A percentile compares a stretch with the other conserved stretches of the same genome.
Conservation (phyloP, 805 yeast species). For the Torulaspora gathmanii region DNA sequence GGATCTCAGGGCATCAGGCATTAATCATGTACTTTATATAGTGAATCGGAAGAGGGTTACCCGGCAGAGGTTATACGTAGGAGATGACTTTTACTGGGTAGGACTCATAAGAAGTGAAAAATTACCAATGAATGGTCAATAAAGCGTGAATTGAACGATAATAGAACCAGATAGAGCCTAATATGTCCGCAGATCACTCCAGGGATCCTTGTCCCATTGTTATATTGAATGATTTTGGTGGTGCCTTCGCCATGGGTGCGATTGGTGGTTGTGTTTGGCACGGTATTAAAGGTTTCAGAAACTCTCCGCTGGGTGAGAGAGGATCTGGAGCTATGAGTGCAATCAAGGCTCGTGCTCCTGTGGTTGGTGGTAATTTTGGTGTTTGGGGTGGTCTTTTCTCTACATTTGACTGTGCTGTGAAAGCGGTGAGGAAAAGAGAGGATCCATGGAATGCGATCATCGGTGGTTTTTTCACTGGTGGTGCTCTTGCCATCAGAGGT, state of each 20-base stretch:
- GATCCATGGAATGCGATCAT: constrained; percentile 98
- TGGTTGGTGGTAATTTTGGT: constrained; percentile 98
- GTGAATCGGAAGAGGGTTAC: not conserved
- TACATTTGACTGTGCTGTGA: constrained; percentile 90
- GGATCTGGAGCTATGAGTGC: constrained; percentile 84
- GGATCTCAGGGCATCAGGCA: too few species aligned
- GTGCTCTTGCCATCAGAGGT: constrained; percentile 95
- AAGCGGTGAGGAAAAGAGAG: constrained; percentile 93
- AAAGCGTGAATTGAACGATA: not conserved
- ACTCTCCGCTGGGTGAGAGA: constrained; percentile 96
- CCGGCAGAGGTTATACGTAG: not conserved
- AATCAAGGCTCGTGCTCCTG: constrained; percentile 94
- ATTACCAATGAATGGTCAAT: not conserved
- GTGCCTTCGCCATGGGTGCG: constrained; percentile 98
- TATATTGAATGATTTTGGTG: constrained; percentile 94
- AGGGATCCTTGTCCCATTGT: constrained; percentile 99
- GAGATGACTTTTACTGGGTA: not conserved
- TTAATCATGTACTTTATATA: too few species aligned
- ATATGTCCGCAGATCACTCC: constrained; percentile 91
- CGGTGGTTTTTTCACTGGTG: constrained; percentile 98
- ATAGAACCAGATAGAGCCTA: constrained; percentile 4
- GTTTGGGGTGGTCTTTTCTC: constrained; percentile 99
- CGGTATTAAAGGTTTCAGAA: constrained; percentile 97
- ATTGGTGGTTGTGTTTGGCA: constrained; percentile 99
- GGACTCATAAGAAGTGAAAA: constrained; percentile 1